A percentile compares a stretch with the other conserved stretches of the same genome.
phyloP scores from a whole-genome alignment of 768 basidiomycete species.

The Paxillus rubicundulus region DNA sequence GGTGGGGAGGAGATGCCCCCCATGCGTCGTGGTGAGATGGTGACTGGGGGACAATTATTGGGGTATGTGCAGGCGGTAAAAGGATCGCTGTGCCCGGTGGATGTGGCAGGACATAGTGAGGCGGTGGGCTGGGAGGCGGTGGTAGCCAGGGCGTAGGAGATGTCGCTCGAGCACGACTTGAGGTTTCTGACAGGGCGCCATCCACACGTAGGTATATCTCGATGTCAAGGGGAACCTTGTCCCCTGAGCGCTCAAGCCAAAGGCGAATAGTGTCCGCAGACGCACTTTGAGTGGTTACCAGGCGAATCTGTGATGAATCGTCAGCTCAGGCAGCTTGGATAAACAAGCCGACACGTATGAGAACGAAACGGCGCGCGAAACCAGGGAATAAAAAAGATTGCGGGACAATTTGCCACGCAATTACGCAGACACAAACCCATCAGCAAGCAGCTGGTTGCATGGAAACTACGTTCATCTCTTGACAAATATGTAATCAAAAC shows the following conservation, averaged over 20 bases:
- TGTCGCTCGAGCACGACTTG: slow-evolving; percentile 23
- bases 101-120: slow-evolving; percentile 39
- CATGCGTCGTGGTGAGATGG: slow-evolving; percentile 41
- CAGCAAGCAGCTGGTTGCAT: background rate
- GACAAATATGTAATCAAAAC: slow-evolving; percentile 5
- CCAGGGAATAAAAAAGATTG: background rate
- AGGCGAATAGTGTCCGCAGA: slow-evolving; percentile 78
- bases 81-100: slow-evolving; percentile 29
- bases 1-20: slow-evolving; percentile 32
- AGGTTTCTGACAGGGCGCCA: slow-evolving; percentile 22
- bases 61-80: slow-evolving; percentile 37
- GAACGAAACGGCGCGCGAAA: background rate
- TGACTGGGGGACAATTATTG: slow-evolving; percentile 48
- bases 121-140: slow-evolving; percentile 28
- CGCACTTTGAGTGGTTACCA: slow-evolving; percentile 64
- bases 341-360: background rate
- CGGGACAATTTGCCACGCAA: slow-evolving; percentile 2
- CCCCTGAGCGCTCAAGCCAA: slow-evolving; percentile 80
- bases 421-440: background rate
- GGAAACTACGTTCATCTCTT: slow-evolving; percentile 11
- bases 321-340: slow-evolving; percentile 5
- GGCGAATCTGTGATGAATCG: slow-evolving; percentile 54
- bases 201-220: slow-evolving; percentile 70
- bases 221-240: slow-evolving; percentile 69
- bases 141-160: slow-evolving; percentile 35